Conservation (phyloP, 2,329 filamentous ascomycete species). For the Xylaria sp. region DNA sequence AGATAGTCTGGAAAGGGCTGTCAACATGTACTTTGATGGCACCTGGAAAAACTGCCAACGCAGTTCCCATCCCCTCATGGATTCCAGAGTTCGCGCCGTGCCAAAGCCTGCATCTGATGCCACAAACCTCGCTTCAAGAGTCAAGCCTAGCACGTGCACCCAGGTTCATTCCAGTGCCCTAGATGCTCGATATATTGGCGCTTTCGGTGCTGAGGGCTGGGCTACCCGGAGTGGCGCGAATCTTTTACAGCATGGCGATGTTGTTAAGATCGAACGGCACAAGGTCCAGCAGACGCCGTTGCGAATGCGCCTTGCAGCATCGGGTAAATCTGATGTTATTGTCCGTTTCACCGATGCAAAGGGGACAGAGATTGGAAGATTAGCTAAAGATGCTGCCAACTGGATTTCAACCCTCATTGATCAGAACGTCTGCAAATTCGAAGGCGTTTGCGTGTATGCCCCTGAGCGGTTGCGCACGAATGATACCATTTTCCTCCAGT, state of each 20-base stretch:
- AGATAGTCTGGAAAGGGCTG: constrained; percentile 54
- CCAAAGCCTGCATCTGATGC: constrained; percentile 9
- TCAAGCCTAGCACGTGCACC: constrained; percentile 11
- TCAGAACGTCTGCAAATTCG: constrained; percentile 80
- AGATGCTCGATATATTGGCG: constrained; percentile 69
- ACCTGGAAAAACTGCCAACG: constrained; percentile 53
- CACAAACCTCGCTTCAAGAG: constrained; percentile 14
- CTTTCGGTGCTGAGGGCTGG: constrained; percentile 90
- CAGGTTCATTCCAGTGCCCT: constrained; percentile 30
- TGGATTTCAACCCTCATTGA: constrained; percentile 94
- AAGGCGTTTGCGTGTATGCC: constrained; percentile 82
- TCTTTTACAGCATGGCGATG: constrained; percentile 73
- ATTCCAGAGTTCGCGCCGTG: constrained; percentile 9
- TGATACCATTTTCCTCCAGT: constrained; percentile 88
- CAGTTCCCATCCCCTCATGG: constrained; percentile 24
- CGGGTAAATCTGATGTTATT: constrained; percentile 73
- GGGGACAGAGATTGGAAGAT: constrained; percentile 77
- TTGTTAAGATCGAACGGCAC: constrained; percentile 80
- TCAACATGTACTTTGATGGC: constrained; percentile 66
- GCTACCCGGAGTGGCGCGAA: constrained; percentile 75
- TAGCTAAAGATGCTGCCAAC: constrained; percentile 79
- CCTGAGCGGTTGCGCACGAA: constrained; percentile 82
- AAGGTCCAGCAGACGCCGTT: constrained; percentile 59
- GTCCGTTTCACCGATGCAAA: constrained; percentile 80
- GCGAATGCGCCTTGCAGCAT: constrained; percentile 44